Conservation (phyloP, 371 early-diverging fungal species). For the Blakeslea trispora region DNA sequence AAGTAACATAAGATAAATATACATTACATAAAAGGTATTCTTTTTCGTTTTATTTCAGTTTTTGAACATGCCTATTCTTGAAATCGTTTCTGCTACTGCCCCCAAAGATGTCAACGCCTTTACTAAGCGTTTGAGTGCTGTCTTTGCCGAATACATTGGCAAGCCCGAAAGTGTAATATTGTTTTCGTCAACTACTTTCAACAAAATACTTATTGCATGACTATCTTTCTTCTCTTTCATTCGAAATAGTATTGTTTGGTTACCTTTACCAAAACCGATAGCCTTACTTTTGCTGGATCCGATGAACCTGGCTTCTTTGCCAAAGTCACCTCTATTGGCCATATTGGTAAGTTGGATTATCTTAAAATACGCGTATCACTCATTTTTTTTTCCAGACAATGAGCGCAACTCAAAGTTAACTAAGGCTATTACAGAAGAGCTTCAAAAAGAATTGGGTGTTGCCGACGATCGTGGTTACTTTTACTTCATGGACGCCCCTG, state of each 20-base stretch:
- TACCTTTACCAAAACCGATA: slow-evolving; percentile 42
- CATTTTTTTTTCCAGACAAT: slow-evolving; percentile 24
- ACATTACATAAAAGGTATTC: neutral
- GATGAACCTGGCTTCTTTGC: slow-evolving; percentile 40
- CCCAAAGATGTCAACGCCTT: slow-evolving; percentile 44
- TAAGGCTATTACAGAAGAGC: slow-evolving; percentile 21
- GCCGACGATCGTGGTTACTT: slow-evolving; percentile 39
- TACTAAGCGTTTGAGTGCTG: slow-evolving; percentile 28
- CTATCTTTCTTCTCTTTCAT: too few relatives aligned
- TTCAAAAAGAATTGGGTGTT: slow-evolving; percentile 39
- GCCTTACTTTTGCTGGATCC: slow-evolving; percentile 33
- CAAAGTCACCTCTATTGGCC: slow-evolving; percentile 46
- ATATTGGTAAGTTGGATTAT: slow-evolving; percentile 31
- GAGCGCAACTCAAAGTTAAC: slow-evolving; percentile 40
- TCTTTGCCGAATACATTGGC: slow-evolving; percentile 47
- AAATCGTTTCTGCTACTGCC: slow-evolving; percentile 34
- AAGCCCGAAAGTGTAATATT: slow-evolving; percentile 68
- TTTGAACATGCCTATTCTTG: slow-evolving; percentile 42
- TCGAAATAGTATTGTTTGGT: slow-evolving; percentile 46
- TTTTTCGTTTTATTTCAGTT: neutral
- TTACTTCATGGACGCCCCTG: slow-evolving; percentile 38
- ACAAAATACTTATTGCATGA: too few relatives aligned
- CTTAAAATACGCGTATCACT: neutral
- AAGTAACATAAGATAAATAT: neutral
- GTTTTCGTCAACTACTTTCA: slow-evolving; percentile 9